These are phyloP conservation scores for Teunomyces panamensis DNA, from an alignment of 805 yeast genomes.

Conservation along the genomic window DNA sequence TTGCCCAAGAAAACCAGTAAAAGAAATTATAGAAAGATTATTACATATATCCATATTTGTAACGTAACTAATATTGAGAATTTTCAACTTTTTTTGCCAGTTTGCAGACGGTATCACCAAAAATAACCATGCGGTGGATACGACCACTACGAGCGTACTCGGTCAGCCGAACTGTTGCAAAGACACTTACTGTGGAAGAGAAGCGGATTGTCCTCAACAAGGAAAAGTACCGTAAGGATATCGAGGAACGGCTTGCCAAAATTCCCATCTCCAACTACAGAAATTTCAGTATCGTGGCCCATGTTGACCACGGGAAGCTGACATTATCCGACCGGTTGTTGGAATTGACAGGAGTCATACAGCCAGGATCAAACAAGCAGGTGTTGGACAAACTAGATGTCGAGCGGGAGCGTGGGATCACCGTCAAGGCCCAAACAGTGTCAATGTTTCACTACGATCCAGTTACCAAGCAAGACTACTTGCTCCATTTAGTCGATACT, in stretches of 20 bases:
- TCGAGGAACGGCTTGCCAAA: slow-evolving; percentile 60
- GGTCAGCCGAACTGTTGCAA: slow-evolving; percentile 2
- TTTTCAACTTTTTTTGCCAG: not conserved
- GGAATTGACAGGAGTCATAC: slow-evolving; percentile 86
- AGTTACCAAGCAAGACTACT: slow-evolving; percentile 65
- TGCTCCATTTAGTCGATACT: slow-evolving; percentile 89
- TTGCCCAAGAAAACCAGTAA: slow-evolving; percentile 42
- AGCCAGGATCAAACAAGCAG: slow-evolving; percentile 72
- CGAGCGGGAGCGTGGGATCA: slow-evolving; percentile 93
- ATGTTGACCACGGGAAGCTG: slow-evolving; percentile 88
- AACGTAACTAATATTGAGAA: not conserved
- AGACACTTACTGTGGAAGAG: slow-evolving; percentile 18
- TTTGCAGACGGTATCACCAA: too few relatives aligned
- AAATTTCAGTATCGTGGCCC: slow-evolving; percentile 94
- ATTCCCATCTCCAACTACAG: slow-evolving; percentile 83
- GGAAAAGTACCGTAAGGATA: slow-evolving; percentile 29
- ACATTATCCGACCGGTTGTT: slow-evolving; percentile 85
- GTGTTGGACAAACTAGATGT: slow-evolving; percentile 90
- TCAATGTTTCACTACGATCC: slow-evolving; percentile 75
- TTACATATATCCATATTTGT: not conserved
- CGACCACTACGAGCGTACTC: slow-evolving; percentile 4
- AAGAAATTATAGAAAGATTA: not conserved
- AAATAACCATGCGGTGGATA: slow-evolving; percentile 1
- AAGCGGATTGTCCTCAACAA: slow-evolving; percentile 26
- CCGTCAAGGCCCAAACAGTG: slow-evolving; percentile 96